phyloP scores from a whole-genome alignment of 495 filamentous ascomycete genomes.

The Xylaria curta region DNA sequence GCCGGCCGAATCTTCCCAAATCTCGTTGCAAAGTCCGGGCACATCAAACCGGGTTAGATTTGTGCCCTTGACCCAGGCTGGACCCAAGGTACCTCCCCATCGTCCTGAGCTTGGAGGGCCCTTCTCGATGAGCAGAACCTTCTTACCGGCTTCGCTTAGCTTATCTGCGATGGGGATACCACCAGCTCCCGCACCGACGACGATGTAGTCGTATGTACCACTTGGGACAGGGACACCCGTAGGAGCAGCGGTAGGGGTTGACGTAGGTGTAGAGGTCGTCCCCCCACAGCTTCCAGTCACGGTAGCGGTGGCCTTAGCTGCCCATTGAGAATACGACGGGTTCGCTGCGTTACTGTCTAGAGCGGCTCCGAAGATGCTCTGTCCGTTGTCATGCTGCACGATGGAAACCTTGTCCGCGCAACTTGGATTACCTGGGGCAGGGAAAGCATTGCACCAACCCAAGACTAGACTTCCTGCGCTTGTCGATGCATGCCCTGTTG shows the following conservation, averaged over 20 bases:
- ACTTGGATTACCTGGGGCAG: slow-evolving; percentile 38
- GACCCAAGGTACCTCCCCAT: slow-evolving; percentile 63
- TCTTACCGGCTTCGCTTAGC: slow-evolving; percentile 67
- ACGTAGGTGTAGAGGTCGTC: slow-evolving; percentile 37
- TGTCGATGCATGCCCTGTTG: slow-evolving; percentile 47
- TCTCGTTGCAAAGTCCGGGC: slow-evolving; percentile 77
- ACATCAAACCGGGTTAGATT: slow-evolving; percentile 78
- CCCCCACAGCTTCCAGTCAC: slow-evolving; percentile 43
- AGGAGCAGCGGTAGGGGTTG: slow-evolving; percentile 39
- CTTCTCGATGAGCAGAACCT: slow-evolving; percentile 70
- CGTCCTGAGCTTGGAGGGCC: slow-evolving; percentile 65
- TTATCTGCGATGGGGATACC: slow-evolving; percentile 70
- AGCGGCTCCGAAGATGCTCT: slow-evolving; percentile 51
- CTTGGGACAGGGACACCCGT: slow-evolving; percentile 50
- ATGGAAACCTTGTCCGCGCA: slow-evolving; percentile 45
- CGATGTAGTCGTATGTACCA: slow-evolving; percentile 69
- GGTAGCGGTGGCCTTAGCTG: slow-evolving; percentile 40
- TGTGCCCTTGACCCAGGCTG: slow-evolving; percentile 68
- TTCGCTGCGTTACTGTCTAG: slow-evolving; percentile 48
- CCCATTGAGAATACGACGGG: slow-evolving; percentile 52
- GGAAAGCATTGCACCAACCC: slow-evolving; percentile 55
- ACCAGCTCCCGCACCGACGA: slow-evolving; percentile 69
- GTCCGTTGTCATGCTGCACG: slow-evolving; percentile 51
- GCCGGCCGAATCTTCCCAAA: slow-evolving; percentile 66
- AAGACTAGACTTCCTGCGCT: slow-evolving; percentile 45